phyloP scores from a whole-genome alignment of 2,329 filamentous ascomycete genomes.

The Fusarium clavum region DNA sequence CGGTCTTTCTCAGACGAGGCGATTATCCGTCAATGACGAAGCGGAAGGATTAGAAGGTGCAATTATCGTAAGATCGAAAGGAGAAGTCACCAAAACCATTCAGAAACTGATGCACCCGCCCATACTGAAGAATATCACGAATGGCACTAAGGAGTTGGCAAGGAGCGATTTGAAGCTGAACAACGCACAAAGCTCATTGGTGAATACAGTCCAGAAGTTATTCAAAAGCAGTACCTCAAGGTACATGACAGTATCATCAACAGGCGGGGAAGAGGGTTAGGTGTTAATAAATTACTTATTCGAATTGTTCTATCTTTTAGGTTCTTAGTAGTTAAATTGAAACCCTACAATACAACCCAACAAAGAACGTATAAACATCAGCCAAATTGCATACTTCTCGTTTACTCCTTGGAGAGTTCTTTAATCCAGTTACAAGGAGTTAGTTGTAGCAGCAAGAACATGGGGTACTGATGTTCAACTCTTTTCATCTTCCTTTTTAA shows the following conservation, averaged over 20 bases:
- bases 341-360: background rate
- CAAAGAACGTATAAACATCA: background rate
- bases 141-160: conserved; percentile 71
- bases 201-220: conserved; percentile 77
- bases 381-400: background rate
- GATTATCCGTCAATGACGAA: conserved; percentile 79
- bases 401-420: background rate
- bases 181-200: conserved; percentile 73
- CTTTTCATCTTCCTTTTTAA: conserved; percentile 5
- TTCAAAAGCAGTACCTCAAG: conserved; percentile 74
- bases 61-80: conserved; percentile 77
- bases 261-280: conserved; percentile 53
- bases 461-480: conserved; percentile 4
- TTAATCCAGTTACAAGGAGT: background rate
- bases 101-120: conserved; percentile 67
- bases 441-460: background rate
- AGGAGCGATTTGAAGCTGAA: conserved; percentile 74
- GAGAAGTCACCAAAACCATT: conserved; percentile 72
- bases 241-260: conserved; percentile 72
- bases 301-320: no score
- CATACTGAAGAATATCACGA: conserved; percentile 66
- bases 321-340: no score
- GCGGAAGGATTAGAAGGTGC: conserved; percentile 78
- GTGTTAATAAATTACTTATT: no score
- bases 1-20: conserved; percentile 79